A percentile compares a stretch with the other conserved stretches of the same genome.
phyloP scores from a whole-genome alignment of 192 early-diverging fungal genomes.

The Backusella tuberculispora region DNA sequence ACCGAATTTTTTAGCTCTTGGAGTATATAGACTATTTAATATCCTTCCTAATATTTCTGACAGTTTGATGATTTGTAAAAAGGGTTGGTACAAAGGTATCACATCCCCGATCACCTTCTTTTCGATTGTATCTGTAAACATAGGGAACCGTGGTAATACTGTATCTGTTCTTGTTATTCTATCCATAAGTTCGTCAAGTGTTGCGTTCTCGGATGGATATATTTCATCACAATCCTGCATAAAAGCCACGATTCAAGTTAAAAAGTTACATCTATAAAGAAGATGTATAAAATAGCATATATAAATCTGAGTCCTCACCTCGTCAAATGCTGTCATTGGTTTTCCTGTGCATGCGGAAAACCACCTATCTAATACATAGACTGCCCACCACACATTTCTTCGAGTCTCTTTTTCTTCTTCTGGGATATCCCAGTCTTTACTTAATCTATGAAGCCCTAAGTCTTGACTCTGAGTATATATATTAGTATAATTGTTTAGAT shows the following conservation, averaged over 20 bases:
- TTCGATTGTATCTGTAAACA: conserved; percentile 9
- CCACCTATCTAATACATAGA: conserved; percentile 71
- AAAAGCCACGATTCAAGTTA: too few species aligned
- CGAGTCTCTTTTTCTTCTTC: conserved; percentile 63
- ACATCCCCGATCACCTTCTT: conserved; percentile 16
- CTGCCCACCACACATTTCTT: conserved; percentile 77
- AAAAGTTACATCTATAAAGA: neutral
- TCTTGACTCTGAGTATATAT: conserved; percentile 60
- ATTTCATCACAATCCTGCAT: conserved; percentile 33
- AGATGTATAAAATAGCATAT: neutral
- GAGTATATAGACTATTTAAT: conserved; percentile 38
- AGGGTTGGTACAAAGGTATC: conserved; percentile 39
- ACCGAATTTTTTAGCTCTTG: conserved; percentile 34
- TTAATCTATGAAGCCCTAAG: conserved; percentile 74
- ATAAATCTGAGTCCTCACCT: neutral
- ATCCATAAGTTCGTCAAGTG: conserved; percentile 41
- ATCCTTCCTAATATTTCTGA: conserved; percentile 41
- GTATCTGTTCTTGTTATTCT: neutral
- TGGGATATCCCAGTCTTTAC: conserved; percentile 53
- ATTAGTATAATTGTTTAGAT: neutral
- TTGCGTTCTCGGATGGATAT: conserved; percentile 33
- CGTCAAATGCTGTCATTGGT: conserved; percentile 48
- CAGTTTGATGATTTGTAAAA: conserved; percentile 40
- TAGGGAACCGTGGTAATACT: conserved; percentile 30
- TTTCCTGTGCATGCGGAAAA: conserved; percentile 66